Conservation (phyloP, 2,329 filamentous ascomycete species). For the Ophiostoma montium region DNA sequence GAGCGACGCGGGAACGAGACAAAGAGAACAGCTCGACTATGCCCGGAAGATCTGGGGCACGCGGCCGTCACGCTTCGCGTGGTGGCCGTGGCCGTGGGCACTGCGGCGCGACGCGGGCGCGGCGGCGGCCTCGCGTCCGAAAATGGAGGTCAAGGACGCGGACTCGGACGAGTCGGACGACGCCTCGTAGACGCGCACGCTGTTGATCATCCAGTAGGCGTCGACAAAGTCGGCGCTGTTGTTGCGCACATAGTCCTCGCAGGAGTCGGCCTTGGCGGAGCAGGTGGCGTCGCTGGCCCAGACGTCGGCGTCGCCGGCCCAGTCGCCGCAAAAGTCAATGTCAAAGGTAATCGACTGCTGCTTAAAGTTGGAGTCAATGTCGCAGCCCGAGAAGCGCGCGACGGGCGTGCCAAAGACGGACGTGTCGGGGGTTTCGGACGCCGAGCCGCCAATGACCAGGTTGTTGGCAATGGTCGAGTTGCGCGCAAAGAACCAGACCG, state of each 20-base stretch:
- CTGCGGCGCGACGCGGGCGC: neutral
- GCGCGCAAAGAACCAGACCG: slow-evolving; percentile 71
- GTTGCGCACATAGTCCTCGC: slow-evolving; percentile 55
- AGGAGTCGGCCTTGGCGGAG: slow-evolving; percentile 45
- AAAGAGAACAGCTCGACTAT: slow-evolving; percentile 3
- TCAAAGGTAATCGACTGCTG: slow-evolving; percentile 67
- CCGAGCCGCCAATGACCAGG: slow-evolving; percentile 28
- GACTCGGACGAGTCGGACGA: too few relatives aligned
- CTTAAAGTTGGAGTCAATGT: slow-evolving; percentile 56
- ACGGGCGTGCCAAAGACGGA: slow-evolving; percentile 52
- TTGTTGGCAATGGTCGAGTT: slow-evolving; percentile 17
- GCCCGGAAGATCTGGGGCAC: slow-evolving; percentile 6
- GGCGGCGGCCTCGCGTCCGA: too few relatives aligned
- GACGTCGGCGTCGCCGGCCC: slow-evolving; percentile 66
- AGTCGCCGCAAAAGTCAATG: slow-evolving; percentile 76
- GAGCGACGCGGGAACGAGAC: too few relatives aligned
- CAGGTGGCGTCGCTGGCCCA: slow-evolving; percentile 48
- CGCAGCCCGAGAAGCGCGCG: slow-evolving; percentile 56
- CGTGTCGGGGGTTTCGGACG: slow-evolving; percentile 50
- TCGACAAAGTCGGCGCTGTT: slow-evolving; percentile 58
- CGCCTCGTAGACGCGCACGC: slow-evolving; percentile 47
- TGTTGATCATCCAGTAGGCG: slow-evolving; percentile 66
- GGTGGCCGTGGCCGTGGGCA: neutral
- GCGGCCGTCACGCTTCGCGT: neutral
- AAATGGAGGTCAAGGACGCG: too few relatives aligned